These are phyloP conservation scores for Lepidium campestre DNA, from an alignment of 441 rosid species.

Conservation along the genomic window DNA sequence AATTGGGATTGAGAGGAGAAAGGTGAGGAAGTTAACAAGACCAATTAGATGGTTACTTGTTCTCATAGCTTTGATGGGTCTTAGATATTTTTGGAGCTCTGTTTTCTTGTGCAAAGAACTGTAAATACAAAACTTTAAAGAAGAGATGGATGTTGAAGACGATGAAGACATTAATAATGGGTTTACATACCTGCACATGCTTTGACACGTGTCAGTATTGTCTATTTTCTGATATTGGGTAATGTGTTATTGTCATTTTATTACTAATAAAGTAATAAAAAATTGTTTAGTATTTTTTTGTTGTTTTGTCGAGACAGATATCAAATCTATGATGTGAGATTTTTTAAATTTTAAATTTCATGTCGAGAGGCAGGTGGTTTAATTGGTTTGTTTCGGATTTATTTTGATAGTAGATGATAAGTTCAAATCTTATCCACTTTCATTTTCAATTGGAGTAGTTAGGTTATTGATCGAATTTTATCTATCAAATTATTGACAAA, in stretches of 20 bases:
- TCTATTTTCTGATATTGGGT: neutral
- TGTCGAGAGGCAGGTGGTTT: too few species aligned
- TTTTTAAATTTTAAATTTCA: too few species aligned
- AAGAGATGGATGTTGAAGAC: conserved; percentile 1
- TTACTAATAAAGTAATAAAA: neutral
- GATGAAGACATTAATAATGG: conserved; percentile 4
- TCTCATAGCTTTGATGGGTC: conserved; percentile 11
- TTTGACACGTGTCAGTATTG: conserved; percentile 9
- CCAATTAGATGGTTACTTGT: conserved; percentile 67
- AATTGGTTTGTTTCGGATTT: too few species aligned
- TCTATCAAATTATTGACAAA: too few species aligned
- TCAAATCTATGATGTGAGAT: neutral
- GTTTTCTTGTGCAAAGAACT: conserved; percentile 11
- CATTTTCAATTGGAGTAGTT: too few species aligned
- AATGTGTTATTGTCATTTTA: conserved; percentile 11
- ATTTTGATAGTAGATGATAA: too few species aligned
- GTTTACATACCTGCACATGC: conserved; percentile 22
- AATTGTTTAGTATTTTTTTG: neutral
- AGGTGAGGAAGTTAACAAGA: conserved; percentile 60
- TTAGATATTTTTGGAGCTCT: neutral
- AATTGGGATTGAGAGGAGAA: conserved; percentile 71
- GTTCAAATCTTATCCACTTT: too few species aligned
- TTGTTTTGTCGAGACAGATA: neutral
- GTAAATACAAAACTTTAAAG: conserved; percentile 3
- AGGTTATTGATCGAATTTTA: too few species aligned